Evolutionary conservation across 306 rosid species (phyloP).

Genomic region (Corylus heterophylla): DNA sequence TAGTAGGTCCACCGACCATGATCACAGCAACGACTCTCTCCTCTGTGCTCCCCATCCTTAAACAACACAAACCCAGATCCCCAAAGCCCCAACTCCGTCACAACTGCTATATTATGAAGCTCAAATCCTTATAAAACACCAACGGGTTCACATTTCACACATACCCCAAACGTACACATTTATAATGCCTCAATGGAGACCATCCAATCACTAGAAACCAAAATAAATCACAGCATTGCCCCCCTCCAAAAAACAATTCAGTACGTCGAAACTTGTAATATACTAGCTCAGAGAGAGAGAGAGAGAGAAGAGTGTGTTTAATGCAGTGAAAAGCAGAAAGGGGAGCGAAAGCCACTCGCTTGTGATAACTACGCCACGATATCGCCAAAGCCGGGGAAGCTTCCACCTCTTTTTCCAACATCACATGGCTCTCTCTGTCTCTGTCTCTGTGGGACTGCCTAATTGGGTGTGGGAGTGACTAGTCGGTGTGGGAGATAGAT

Average conservation of each 20-base stretch:
- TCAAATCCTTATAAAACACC: background rate
- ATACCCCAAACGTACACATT: constrained; percentile 11
- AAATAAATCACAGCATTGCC: background rate
- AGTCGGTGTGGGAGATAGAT: background rate
- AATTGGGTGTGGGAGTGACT: background rate
- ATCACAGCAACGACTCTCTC: constrained; percentile 88
- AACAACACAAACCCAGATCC: constrained; percentile 45
- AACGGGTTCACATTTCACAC: constrained; percentile 10
- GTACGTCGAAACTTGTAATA: background rate
- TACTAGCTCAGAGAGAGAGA: background rate
- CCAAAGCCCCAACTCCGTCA: constrained; percentile 8
- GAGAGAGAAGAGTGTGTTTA: background rate
- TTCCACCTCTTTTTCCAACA: constrained; percentile 10
- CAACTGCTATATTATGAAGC: constrained; percentile 13
- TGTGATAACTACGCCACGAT: constrained; percentile 6
- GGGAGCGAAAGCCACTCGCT: constrained; percentile 13
- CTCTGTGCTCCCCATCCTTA: constrained; percentile 59
- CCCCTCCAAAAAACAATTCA: background rate
- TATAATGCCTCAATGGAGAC: background rate
- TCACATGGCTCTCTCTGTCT: background rate
- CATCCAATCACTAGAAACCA: background rate
- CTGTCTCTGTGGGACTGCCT: too few relatives aligned
- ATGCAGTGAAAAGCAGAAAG: background rate
- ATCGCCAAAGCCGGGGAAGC: background rate
- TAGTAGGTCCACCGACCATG: constrained; percentile 99